phyloP scores from a whole-genome alignment of 352 stramenopile species.

The Blastocystis sp. region DNA sequence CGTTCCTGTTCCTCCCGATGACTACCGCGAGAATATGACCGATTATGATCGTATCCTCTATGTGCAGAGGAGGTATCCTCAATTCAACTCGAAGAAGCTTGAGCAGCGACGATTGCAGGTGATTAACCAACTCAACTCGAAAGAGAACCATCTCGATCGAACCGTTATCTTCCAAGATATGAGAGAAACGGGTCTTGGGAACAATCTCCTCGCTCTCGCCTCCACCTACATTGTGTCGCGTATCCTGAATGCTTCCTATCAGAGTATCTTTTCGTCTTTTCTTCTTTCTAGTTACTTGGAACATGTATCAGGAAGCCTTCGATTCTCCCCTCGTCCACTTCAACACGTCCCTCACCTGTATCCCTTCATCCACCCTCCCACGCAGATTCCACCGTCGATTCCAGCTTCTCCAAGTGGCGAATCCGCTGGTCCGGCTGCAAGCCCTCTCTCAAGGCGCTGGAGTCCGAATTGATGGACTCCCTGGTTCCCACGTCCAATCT shows the following conservation, averaged over 20 bases:
- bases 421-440: conserved; percentile 44
- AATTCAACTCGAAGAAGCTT: background rate
- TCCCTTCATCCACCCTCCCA: background rate
- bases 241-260: conserved; percentile 40
- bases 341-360: background rate
- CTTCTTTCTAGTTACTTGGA: conserved; percentile 22
- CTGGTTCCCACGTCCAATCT: conserved; percentile 7
- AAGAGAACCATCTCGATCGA: background rate
- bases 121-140: background rate
- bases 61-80: conserved; percentile 12
- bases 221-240: conserved; percentile 19
- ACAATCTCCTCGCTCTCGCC: conserved; percentile 27
- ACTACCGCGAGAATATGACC: no score
- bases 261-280: background rate
- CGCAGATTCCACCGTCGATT: background rate
- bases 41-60: conserved; percentile 19
- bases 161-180: conserved; percentile 44
- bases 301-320: background rate
- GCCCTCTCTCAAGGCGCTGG: background rate
- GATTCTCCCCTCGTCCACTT: background rate
- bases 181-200: conserved; percentile 29
- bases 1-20: no score
- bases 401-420: background rate
- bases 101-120: background rate
- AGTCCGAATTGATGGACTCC: background rate